Conservation (phyloP, 208 protist genomes). For the Leishmania mexicana region DNA sequence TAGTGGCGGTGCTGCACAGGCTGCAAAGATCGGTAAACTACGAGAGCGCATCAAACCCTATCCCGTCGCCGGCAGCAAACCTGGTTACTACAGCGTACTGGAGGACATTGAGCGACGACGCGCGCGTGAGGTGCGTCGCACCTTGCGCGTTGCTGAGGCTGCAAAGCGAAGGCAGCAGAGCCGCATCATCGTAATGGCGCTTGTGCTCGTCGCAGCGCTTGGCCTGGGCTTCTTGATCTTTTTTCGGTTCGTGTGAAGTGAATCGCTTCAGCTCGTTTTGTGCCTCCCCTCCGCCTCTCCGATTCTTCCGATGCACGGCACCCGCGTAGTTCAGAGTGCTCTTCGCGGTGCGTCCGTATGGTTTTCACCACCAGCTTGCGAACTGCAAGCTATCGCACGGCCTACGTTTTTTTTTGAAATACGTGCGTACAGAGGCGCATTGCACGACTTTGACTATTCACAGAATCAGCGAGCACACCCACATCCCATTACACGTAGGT, state of each 20-base stretch:
- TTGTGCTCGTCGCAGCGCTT: slow-evolving; percentile 15
- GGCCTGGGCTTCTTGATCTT: slow-evolving; percentile 1
- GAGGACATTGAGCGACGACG: slow-evolving; percentile 20
- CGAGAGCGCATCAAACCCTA: slow-evolving; percentile 11
- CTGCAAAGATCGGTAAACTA: background rate
- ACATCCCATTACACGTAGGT: background rate
- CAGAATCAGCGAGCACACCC: background rate
- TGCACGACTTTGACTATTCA: background rate
- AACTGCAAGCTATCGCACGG: background rate
- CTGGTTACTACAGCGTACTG: slow-evolving; percentile 13
- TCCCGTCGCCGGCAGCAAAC: background rate
- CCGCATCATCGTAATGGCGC: slow-evolving; percentile 1
- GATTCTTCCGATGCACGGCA: background rate
- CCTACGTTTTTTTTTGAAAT: background rate
- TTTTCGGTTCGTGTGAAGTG: background rate
- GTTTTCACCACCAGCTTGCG: background rate
- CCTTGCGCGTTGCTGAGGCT: slow-evolving; percentile 6
- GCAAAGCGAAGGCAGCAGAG: slow-evolving; percentile 2
- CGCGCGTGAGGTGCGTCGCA: slow-evolving; percentile 26
- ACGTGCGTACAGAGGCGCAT: background rate
- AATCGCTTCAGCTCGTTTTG: background rate
- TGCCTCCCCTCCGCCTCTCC: background rate
- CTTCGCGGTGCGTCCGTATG: background rate
- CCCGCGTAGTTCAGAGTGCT: background rate
- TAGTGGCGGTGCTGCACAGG: background rate